Evolutionary conservation across 768 basidiomycete genomes (phyloP).

Genomic region (Holtermannia corniformis): DNA sequence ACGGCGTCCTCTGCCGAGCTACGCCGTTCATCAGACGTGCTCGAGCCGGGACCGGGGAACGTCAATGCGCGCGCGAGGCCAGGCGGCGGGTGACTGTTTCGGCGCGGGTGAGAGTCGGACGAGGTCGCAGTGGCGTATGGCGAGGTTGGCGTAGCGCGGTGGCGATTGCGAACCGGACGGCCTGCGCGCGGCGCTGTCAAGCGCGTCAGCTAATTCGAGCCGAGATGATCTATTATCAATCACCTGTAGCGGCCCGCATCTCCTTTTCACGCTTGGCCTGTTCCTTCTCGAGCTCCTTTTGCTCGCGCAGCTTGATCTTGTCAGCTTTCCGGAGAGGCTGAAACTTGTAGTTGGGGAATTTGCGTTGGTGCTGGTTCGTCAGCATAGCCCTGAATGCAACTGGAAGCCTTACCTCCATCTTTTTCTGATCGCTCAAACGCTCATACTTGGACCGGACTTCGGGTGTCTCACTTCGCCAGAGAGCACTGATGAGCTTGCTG

Average conservation of each 20-base stretch:
- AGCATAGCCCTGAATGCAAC: not conserved
- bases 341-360: slow-evolving; percentile 39
- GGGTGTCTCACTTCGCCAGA: slow-evolving; percentile 56
- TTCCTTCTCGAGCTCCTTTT: slow-evolving; percentile 25
- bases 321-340: slow-evolving; percentile 36
- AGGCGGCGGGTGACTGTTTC: too few relatives aligned
- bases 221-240: too few relatives aligned
- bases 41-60: not conserved
- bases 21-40: not conserved
- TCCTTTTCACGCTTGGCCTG: slow-evolving; percentile 19
- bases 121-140: too few relatives aligned
- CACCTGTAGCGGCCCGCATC: too few relatives aligned
- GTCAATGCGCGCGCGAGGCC: not conserved
- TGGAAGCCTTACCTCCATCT: slow-evolving; percentile 37
- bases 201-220: too few relatives aligned
- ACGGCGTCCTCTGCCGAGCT: not conserved
- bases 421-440: slow-evolving; percentile 27
- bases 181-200: not conserved
- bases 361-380: slow-evolving; percentile 25
- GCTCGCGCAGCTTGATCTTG: slow-evolving; percentile 25
- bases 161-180: not conserved
- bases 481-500: slow-evolving; percentile 53
- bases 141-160: slow-evolving; percentile 4
- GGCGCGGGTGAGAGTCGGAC: too few relatives aligned
- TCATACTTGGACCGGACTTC: slow-evolving; percentile 45